Conservation (phyloP, 179 eudicot species). For the Beta corolliflora region DNA sequence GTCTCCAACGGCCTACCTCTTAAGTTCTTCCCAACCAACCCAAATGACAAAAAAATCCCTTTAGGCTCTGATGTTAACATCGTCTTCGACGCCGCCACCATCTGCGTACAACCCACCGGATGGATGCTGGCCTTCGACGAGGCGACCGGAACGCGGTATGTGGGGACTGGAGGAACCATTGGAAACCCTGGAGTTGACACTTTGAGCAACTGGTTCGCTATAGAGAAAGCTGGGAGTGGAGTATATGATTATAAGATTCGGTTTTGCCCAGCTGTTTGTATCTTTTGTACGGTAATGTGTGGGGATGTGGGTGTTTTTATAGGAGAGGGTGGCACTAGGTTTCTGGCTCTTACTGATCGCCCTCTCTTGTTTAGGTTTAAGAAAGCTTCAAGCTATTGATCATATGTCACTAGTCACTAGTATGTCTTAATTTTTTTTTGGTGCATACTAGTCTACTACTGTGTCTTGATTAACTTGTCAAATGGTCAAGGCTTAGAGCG, state of each 20-base stretch:
- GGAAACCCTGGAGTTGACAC: conserved; percentile 42
- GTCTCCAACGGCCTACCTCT: neutral
- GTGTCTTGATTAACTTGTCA: too few relatives aligned
- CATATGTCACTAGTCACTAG: too few relatives aligned
- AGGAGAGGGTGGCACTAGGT: conserved; percentile 21
- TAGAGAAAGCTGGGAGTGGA: conserved; percentile 27
- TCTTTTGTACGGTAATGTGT: conserved; percentile 31
- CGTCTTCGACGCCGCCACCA: conserved; percentile 23
- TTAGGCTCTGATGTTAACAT: neutral
- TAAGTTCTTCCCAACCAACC: neutral
- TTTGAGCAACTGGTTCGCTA: conserved; percentile 39
- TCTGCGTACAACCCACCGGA: neutral
- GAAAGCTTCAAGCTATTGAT: conserved; percentile 21
- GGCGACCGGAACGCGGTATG: conserved; percentile 13
- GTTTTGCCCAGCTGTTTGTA: conserved; percentile 44
- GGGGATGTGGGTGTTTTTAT: conserved; percentile 36
- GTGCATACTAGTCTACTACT: too few relatives aligned
- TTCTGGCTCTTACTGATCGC: conserved; percentile 28
- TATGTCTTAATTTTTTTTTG: too few relatives aligned
- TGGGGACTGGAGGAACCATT: conserved; percentile 37
- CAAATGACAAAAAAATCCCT: neutral
- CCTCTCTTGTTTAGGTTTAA: conserved; percentile 43
- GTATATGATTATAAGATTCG: conserved; percentile 33
- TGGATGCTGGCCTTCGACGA: conserved; percentile 33
- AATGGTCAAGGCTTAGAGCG: too few relatives aligned